phyloP scores from a whole-genome alignment of 768 basidiomycete species.

The Lactarius tabidus region DNA sequence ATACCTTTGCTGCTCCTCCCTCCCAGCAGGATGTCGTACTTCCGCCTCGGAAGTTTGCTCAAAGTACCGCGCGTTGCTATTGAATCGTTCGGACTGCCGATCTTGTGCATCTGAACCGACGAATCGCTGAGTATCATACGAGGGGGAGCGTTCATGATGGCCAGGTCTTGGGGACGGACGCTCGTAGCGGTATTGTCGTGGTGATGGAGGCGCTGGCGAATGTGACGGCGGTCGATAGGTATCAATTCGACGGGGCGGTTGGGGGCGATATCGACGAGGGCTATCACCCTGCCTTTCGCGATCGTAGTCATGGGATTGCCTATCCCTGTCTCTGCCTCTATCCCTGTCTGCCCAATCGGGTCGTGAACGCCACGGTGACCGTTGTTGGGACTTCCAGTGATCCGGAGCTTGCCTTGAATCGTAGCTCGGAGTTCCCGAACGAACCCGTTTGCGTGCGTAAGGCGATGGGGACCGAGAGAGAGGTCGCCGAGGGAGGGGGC shows the following conservation, averaged over 20 bases:
- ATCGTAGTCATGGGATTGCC: not conserved
- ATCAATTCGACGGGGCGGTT: not conserved
- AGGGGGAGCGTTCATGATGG: not conserved
- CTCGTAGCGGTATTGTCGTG: constrained; percentile 1
- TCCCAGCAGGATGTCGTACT: not conserved
- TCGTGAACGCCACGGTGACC: not conserved
- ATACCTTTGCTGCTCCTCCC: not conserved
- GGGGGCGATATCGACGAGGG: not conserved
- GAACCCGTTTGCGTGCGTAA: constrained; percentile 11
- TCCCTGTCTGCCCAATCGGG: not conserved
- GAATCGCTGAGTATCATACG: not conserved
- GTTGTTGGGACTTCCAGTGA: not conserved
- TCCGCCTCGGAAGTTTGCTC: not conserved
- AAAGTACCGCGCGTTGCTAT: not conserved
- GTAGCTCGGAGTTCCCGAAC: constrained; percentile 8
- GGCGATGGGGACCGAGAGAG: constrained; percentile 15
- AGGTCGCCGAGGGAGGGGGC: not conserved
- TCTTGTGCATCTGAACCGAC: not conserved
- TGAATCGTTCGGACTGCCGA: not conserved
- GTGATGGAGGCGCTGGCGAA: constrained; percentile 7
- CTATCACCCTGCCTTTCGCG: not conserved
- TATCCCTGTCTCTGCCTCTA: not conserved
- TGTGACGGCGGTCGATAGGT: not conserved
- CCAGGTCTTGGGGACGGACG: not conserved
- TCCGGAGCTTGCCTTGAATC: not conserved